Evolutionary conservation across 1,284 basidiomycete species (phyloP), one percentile per base, ranked within the genome.

Genomic region (Cutaneotrichosporon cavernicola): DNA sequence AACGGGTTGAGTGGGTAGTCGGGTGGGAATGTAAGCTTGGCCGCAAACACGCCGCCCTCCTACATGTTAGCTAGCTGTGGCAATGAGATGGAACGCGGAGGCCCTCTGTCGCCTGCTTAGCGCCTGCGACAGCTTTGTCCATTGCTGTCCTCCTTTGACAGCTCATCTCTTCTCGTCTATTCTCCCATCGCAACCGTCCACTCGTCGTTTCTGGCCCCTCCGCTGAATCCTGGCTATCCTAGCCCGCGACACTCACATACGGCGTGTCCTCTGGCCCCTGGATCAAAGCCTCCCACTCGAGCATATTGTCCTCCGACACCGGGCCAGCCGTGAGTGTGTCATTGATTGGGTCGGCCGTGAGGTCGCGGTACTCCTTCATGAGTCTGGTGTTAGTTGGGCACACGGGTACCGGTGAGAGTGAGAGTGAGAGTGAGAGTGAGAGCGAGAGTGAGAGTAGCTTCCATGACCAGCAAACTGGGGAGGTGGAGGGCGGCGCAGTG

Each of bases 271-370:
- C 93, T 14, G 96, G 97, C 1, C 97, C 97, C 72, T 88, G 89
- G 65, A 99, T 95, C 70, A 99, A 85, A 18, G 95, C 95, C 81
- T 98, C 97, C 97, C 97, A 99, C 69, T 90, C 90, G 79, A 99
- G 92, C 84, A 99, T 95, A 83, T 99, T 93, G 69, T 90, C 88
- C 81, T 99, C 96, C 55, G 89, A 89, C 73, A 97, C 86, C 76
- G 74, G 74, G 87, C 93, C 93, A 62, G 93, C 92, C 53, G 92
- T 95, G 74, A 97, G 96, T 18, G 90, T 89, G 72, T 92, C 91
- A 88, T 80, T 75, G 36, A 79, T 62, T 18, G 72, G 77, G 71
- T 82, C 80, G 0, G 87, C 82, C 0, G 86, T 92, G 72, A 97
- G 86, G 72, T 94, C 91, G 76, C 88, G 90, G 84, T 95, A 95